Percentiles rank a stretch among this genome's conserved stretches.
phyloP scores from a whole-genome alignment of 495 filamentous ascomycete genomes.

The Podospora didyma region DNA sequence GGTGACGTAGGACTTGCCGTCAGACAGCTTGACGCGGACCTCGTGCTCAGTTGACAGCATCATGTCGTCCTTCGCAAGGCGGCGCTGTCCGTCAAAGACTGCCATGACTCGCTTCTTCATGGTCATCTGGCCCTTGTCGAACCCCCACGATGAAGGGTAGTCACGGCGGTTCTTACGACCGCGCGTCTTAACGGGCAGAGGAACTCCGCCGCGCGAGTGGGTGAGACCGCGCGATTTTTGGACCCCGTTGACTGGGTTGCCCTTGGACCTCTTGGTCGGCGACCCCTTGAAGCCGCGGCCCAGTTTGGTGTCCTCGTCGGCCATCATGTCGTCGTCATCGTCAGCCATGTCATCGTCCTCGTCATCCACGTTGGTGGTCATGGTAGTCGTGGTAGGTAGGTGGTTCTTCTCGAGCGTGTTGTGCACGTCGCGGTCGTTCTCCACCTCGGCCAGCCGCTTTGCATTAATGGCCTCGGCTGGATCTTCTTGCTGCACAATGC shows the following conservation, averaged over 20 bases:
- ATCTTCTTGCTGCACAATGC: conserved; percentile 95
- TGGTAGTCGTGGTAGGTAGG: conserved; percentile 57
- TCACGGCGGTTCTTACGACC: conserved; percentile 78
- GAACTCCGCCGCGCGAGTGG: conserved; percentile 58
- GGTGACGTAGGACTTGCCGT: conserved; percentile 75
- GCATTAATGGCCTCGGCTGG: conserved; percentile 96
- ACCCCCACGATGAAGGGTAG: conserved; percentile 91
- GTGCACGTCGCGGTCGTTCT: conserved; percentile 74
- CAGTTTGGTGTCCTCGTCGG: conserved; percentile 32
- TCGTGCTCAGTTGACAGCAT: conserved; percentile 95
- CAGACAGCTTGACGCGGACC: conserved; percentile 74
- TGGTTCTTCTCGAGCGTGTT: conserved; percentile 81
- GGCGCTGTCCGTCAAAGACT: conserved; percentile 84
- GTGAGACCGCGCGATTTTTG: conserved; percentile 55
- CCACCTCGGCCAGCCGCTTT: conserved; percentile 73
- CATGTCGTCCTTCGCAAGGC: conserved; percentile 98
- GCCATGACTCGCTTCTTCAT: conserved; percentile 95
- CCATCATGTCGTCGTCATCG: conserved; percentile 35
- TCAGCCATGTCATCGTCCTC: conserved; percentile 60
- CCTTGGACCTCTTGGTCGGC: conserved; percentile 32
- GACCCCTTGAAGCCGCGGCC: conserved; percentile 24
- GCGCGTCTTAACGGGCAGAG: conserved; percentile 60
- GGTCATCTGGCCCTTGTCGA: conserved; percentile 83
- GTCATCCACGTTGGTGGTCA: conserved; percentile 57
- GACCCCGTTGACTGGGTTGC: conserved; percentile 45